Base-by-base conservation (phyloP, 1,284 basidiomycete species). In the Cutaneotrichosporon sp. region DNA sequence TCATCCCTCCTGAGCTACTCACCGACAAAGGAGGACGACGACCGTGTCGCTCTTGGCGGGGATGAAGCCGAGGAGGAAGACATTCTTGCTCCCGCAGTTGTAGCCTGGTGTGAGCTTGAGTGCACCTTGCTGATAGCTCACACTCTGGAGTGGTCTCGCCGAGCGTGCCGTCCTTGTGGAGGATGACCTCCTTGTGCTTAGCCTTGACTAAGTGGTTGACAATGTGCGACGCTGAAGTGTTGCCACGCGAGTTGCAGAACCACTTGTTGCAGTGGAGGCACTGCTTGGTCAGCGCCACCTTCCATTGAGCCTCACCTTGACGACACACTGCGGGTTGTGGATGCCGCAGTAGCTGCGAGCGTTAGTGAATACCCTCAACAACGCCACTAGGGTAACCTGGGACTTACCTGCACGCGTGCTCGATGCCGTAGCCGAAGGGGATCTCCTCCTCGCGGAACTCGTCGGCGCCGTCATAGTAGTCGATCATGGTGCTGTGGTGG, bases 241-340 rank as follows among this genome's bases (percentile, higher is more conserved):
- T 95, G 57, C 95, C 95, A 56, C 95, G 87, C n/a, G 95, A 95
- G 79, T 99, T 99, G 84, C 97, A 99, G 79, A 99, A 99, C 94
- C 95, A 99, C 79, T 99, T 99, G 60, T 87, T 87, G 80, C 97
- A 99, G 56, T 94, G 81, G 34, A 98, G 84, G 74, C 97, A 99
- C 81, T 81, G 54, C 2, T 33, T 46, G 20, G 54, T 65, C 33
- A 67, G 62, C 56, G 43, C 27, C 27, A 38, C 24, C 16, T 16
- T 50, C 5, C 13, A 10, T 6, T 11, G n/a, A 67, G n/a, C n/a
- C 74, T 53, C 34, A 78, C 78, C 69, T 97, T 95, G 65, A 99
- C 95, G 18, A 99, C 97, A 56, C 92, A 95, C 4, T 93, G 89
- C 1, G 95, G 93, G 59, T 92, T 95, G 79, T 98, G 95, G 56